A percentile compares a stretch with the other conserved stretches of the same genome.
Evolutionary conservation across 176 grass and related monocot genomes (phyloP).

Genomic region (Oryza rufipogon): DNA sequence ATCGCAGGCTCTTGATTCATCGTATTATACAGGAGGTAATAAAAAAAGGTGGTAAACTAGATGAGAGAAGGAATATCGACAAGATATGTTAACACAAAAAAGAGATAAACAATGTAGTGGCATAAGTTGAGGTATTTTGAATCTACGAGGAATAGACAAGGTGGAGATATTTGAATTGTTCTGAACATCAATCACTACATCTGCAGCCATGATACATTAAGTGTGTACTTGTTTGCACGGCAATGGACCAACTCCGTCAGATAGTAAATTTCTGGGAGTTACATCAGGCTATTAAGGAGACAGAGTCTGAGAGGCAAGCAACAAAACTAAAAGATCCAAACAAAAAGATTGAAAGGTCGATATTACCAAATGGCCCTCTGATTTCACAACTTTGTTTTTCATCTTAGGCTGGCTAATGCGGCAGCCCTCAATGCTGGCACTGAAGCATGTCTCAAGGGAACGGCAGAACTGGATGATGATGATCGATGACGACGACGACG

Average conservation of each 20-base stretch:
- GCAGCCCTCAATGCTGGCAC: conserved; percentile 35
- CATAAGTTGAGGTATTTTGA: neutral
- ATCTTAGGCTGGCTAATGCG: conserved; percentile 14
- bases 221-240: neutral
- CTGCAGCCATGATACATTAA: neutral
- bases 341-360: neutral
- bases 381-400: conserved; percentile 26
- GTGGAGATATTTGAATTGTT: neutral
- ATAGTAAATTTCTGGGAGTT: neutral
- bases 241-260: neutral
- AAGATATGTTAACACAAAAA: neutral
- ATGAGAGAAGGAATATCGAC: neutral
- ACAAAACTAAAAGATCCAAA: neutral
- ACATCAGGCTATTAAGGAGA: neutral
- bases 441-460: neutral
- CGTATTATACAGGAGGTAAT: neutral
- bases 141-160: neutral
- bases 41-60: neutral
- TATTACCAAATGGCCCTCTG: conserved; percentile 30
- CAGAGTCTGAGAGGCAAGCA: neutral
- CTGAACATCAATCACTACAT: neutral
- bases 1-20: neutral
- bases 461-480: neutral
- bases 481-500: neutral
- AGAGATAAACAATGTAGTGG: neutral